Conservation (phyloP, 371 early-diverging fungal species). For the Massospora cicadina region DNA sequence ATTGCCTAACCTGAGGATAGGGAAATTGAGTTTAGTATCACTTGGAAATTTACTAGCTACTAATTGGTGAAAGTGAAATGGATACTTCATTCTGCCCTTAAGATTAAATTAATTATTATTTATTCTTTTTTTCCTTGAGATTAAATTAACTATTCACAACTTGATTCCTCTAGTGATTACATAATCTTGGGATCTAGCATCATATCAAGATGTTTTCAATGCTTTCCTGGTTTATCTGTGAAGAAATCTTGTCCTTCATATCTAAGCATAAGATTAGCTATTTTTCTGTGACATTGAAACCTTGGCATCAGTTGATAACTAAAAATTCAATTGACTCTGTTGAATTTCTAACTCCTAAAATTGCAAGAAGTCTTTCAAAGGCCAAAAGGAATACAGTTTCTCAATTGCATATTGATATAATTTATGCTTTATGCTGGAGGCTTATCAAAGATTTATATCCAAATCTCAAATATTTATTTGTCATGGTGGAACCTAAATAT, state of each 20-base stretch:
- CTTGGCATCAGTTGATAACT: background rate
- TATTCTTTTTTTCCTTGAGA: too few species aligned
- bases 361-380: background rate
- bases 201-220: too few species aligned
- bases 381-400: background rate
- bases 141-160: too few species aligned
- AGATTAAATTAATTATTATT: too few species aligned
- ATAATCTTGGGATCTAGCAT: too few species aligned
- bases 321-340: background rate
- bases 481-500: background rate
- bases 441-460: background rate
- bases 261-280: background rate
- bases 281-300: background rate
- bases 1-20: too few species aligned
- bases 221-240: background rate
- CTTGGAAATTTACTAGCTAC: too few species aligned
- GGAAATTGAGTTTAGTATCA: too few species aligned
- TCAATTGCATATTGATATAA: background rate
- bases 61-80: too few species aligned
- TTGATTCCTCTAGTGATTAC: too few species aligned
- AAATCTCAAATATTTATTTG: background rate
- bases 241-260: background rate
- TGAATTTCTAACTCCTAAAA: background rate
- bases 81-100: too few species aligned
- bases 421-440: background rate